phyloP scores from a whole-genome alignment of 805 yeast genomes.

The Candida ortonii region DNA sequence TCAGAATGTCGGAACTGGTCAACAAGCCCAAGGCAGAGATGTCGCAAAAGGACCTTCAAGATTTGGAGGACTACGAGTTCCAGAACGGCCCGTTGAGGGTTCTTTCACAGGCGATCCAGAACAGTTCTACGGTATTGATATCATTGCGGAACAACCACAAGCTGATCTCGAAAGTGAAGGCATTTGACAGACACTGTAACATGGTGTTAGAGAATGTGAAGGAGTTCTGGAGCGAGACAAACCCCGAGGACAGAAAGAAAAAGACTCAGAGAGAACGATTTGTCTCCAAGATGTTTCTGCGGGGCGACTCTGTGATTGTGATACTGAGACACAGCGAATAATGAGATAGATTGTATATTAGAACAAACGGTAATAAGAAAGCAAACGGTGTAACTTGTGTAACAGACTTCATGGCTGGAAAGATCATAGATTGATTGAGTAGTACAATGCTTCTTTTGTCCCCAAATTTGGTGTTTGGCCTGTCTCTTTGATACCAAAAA shows the following conservation, averaged over 20 bases:
- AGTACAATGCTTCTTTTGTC: too few species aligned
- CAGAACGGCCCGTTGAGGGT: conserved; percentile 87
- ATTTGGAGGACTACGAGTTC: conserved; percentile 86
- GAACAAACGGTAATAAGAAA: not conserved
- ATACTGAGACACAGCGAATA: conserved; percentile 41
- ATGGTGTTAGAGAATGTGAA: conserved; percentile 89
- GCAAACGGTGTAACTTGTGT: too few species aligned
- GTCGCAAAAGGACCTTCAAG: conserved; percentile 72
- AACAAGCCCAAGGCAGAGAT: conserved; percentile 79
- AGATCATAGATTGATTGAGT: not conserved
- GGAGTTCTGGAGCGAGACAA: conserved; percentile 60
- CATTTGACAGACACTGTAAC: conserved; percentile 95
- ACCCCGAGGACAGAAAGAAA: conserved; percentile 45
- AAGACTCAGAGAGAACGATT: conserved; percentile 60
- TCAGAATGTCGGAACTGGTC: conserved; percentile 46
- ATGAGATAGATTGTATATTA: conserved; percentile 4
- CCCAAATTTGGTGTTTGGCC: too few species aligned
- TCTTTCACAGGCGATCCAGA: conserved; percentile 76
- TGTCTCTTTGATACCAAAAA: too few species aligned
- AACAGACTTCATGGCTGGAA: not conserved
- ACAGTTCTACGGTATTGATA: conserved; percentile 74
- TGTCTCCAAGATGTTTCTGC: conserved; percentile 80
- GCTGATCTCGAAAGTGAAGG: conserved; percentile 83
- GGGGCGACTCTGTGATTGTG: conserved; percentile 95
- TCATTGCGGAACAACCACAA: conserved; percentile 93